Evolutionary conservation across 139 green algal genomes (phyloP), one percentile per base, ranked within the genome.

Genomic region (Mychonastes homosphaera): DNA sequence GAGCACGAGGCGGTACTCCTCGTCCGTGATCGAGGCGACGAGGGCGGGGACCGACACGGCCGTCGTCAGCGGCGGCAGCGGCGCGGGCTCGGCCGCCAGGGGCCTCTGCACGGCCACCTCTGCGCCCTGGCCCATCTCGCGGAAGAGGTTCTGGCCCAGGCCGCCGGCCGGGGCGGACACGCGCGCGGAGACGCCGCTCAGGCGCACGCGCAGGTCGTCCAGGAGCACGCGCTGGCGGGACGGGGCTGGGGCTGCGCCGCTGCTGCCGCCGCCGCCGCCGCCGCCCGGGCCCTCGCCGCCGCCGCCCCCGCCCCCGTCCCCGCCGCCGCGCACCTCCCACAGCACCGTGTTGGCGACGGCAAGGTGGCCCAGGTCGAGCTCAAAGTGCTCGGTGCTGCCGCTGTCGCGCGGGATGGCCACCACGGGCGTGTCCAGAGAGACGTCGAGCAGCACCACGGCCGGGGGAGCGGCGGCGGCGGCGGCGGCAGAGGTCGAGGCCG

Each of bases 311-410:
- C 54, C 51, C 18, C 34, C 36, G 35, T 40, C 35, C 10, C 41
- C 32, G 3, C 41, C 49, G 40, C 69, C 64, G 18, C 56, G 44
- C 55, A 33, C 49, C 29, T 70, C 43, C 81, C 79, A 91, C 1
- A 54, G 33, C 6, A 95, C 39, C 18, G 16, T 23, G 54, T 83
- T 91, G 39, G 24, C 15, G 36, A 81, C 40, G 39, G 27, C 10
- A 51, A 95, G 51, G 2, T 67, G 55, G 9, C 88, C 88, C 46
- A 95, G 73, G 49, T 94, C 85, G 6, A 87, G 53, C 57, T 89
- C 76, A 41, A 94, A 38, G 27, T 49, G 63, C 4, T 65, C 40
- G 0, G 43, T 41, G 44, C 58, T 70, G 47, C 29, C 34, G 49
- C 61, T 81, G 54, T 44, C 69, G 9, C 69, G 61, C 0, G 87